A percentile compares a stretch with the other conserved stretches of the same genome.
Evolutionary conservation across 495 filamentous ascomycete species (phyloP).

Genomic region (Aspergillus ellipticus): DNA sequence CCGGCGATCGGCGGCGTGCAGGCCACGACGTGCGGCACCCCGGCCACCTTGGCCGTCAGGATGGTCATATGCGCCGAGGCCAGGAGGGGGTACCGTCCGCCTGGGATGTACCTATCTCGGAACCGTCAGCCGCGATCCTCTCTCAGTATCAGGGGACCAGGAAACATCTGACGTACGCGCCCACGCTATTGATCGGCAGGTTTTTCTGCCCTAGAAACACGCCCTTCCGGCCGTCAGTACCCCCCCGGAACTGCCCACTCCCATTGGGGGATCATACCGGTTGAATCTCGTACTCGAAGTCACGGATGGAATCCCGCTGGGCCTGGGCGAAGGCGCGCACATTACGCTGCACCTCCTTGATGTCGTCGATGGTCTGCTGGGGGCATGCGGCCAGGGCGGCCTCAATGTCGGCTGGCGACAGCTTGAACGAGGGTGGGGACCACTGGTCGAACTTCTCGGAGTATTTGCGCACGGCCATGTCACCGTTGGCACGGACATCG

Average conservation of each 20-base stretch:
- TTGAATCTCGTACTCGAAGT: conserved; percentile 47
- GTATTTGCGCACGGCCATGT: conserved; percentile 45
- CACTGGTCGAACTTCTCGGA: conserved; percentile 55
- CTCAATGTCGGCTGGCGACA: conserved; percentile 23
- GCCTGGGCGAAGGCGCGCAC: conserved; percentile 47
- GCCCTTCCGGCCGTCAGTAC: conserved; percentile 15
- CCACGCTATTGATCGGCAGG: conserved; percentile 36
- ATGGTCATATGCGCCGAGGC: conserved; percentile 58
- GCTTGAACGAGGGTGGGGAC: conserved; percentile 45
- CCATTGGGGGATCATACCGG: conserved; percentile 16
- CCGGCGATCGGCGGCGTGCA: conserved; percentile 51
- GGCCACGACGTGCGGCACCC: conserved; percentile 45
- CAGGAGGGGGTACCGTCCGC: conserved; percentile 51
- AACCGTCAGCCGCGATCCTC: neutral
- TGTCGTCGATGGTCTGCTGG: conserved; percentile 46
- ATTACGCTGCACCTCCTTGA: conserved; percentile 50
- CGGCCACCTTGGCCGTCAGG: conserved; percentile 53
- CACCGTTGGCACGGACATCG: conserved; percentile 44
- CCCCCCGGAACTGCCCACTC: neutral
- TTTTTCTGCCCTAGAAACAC: conserved; percentile 49
- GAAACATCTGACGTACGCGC: conserved; percentile 23
- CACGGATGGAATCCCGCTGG: conserved; percentile 39
- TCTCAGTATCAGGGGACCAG: neutral
- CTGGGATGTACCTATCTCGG: conserved; percentile 44
- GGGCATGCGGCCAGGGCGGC: conserved; percentile 23